phyloP scores from a whole-genome alignment of 106 monocot genomes.

The Acorus gramineus region DNA sequence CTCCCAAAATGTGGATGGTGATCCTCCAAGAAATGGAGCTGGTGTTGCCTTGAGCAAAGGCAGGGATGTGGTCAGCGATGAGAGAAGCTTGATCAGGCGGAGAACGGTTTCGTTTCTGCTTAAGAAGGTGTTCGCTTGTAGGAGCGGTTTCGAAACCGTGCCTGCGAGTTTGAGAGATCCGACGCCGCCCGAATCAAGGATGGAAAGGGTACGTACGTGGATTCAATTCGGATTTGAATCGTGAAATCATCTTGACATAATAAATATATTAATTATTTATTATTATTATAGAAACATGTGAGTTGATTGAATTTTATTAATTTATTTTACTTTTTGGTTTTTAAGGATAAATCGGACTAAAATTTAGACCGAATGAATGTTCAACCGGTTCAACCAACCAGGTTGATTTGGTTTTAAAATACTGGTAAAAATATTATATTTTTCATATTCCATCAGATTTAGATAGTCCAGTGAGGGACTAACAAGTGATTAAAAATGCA shows the following conservation, averaged over 20 bases:
- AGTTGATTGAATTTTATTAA: too few species aligned
- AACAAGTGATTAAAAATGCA: too few species aligned
- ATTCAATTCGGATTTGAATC: background rate
- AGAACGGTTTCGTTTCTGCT: conserved; percentile 49
- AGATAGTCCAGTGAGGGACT: too few species aligned
- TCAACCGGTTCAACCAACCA: too few species aligned
- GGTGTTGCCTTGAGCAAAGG: conserved; percentile 25
- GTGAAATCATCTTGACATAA: background rate
- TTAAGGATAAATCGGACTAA: too few species aligned
- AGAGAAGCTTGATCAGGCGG: conserved; percentile 14
- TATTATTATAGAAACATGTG: background rate
- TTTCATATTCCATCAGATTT: too few species aligned
- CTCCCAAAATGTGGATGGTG: too few species aligned
- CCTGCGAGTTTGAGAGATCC: conserved; percentile 43
- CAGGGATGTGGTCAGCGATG: conserved; percentile 28
- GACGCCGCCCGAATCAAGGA: conserved; percentile 27
- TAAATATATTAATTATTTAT: background rate
- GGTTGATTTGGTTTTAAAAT: too few species aligned
- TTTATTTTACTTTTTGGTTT: too few species aligned
- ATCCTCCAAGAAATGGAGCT: background rate
- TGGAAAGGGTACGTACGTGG: conserved; percentile 41
- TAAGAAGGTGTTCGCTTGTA: conserved; percentile 47
- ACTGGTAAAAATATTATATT: too few species aligned
- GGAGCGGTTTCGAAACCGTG: conserved; percentile 27
- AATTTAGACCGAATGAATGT: too few species aligned